Conservation (phyloP, 306 rosid genomes). For the Fragaria iinumae region DNA sequence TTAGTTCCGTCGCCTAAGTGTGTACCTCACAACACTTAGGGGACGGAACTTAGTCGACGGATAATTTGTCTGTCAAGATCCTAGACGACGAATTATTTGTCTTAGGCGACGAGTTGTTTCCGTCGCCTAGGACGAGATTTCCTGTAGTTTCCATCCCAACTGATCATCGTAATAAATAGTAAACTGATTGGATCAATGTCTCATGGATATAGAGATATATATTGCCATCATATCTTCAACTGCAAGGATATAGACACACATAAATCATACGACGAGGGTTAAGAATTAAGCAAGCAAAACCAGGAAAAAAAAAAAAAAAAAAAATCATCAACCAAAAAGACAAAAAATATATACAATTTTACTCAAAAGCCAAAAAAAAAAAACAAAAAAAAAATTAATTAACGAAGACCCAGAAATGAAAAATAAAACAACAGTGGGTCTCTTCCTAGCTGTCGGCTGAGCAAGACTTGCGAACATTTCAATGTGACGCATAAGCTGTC, state of each 20-base stretch:
- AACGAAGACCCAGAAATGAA: background rate
- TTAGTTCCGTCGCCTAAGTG: too few species aligned
- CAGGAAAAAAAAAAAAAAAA: background rate
- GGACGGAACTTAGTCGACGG: too few species aligned
- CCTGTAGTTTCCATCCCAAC: too few species aligned
- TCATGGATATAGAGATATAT: too few species aligned
- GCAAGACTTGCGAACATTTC: conserved; percentile 14
- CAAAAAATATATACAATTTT: background rate
- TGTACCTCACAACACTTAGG: too few species aligned
- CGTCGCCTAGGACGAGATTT: too few species aligned
- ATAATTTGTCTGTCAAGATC: too few species aligned
- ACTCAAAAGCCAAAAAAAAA: too few species aligned
- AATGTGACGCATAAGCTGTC: conserved; percentile 11
- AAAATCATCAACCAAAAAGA: background rate
- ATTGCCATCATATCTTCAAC: background rate
- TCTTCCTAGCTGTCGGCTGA: conserved; percentile 18
- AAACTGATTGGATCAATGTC: too few species aligned
- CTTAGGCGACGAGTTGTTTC: too few species aligned
- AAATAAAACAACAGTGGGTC: background rate
- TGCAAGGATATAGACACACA: background rate
- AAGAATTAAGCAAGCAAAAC: background rate
- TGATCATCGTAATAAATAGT: too few species aligned
- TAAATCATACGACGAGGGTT: background rate
- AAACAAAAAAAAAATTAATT: background rate
- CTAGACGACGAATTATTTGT: too few species aligned